These are phyloP conservation scores for Paxillus ammoniavirescens DNA, from an alignment of 768 basidiomycete genomes.

Conservation along the genomic window DNA sequence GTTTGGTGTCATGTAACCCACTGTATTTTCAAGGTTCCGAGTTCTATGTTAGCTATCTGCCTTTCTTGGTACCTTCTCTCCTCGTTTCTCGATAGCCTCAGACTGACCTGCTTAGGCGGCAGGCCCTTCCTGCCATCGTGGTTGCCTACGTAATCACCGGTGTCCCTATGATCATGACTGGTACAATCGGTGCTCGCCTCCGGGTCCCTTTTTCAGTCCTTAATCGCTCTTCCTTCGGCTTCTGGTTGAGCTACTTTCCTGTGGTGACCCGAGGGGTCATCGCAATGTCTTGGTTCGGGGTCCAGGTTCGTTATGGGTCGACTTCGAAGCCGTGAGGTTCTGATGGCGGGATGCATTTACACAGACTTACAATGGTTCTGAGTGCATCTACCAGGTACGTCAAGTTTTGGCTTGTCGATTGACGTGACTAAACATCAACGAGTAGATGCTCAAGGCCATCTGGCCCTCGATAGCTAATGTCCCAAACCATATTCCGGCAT, in stretches of 20 bases:
- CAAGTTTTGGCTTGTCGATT: neutral
- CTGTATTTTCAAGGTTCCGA: constrained; percentile 40
- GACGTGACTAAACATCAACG: neutral
- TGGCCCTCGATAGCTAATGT: constrained; percentile 71
- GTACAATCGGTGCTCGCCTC: constrained; percentile 72
- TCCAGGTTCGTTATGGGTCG: constrained; percentile 47
- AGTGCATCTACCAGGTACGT: constrained; percentile 64
- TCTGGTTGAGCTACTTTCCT: constrained; percentile 86
- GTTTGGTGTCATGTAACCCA: neutral
- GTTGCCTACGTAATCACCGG: constrained; percentile 73
- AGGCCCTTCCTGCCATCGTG: constrained; percentile 68
- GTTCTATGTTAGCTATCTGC: constrained; percentile 73
- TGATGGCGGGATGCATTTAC: neutral
- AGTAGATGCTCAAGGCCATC: constrained; percentile 58
- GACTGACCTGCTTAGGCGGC: constrained; percentile 42
- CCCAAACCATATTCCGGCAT: constrained; percentile 59
- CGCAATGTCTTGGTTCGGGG: constrained; percentile 80
- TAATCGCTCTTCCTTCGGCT: constrained; percentile 85
- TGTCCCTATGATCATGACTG: constrained; percentile 72
- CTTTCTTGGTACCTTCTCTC: constrained; percentile 53
- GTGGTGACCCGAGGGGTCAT: constrained; percentile 75
- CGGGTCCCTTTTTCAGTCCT: constrained; percentile 76
- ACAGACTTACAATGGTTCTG: constrained; percentile 60
- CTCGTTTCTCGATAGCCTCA: neutral
- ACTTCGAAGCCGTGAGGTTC: neutral